Conservation (phyloP, 1,284 basidiomycete genomes). For the Pholiota adiposa region DNA sequence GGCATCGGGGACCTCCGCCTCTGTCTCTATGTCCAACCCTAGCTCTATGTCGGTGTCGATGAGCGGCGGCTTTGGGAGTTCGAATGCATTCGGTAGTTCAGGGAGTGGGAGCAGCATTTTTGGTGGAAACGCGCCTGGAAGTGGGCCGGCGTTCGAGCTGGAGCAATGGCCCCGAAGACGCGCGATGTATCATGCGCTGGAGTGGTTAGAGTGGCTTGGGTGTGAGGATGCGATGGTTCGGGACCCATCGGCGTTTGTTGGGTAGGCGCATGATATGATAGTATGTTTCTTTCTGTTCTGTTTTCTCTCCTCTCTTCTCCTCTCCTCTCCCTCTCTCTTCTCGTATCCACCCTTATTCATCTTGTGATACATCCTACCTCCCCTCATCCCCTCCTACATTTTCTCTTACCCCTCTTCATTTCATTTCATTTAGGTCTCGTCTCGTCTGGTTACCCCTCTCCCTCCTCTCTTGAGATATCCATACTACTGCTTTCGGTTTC, state of each 20-base stretch:
- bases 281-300: background rate
- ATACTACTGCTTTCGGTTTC: too few species aligned
- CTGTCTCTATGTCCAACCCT: too few species aligned
- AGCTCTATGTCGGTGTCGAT: background rate
- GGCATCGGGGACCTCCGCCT: too few species aligned
- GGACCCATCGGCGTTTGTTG: conserved; percentile 21
- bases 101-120: background rate
- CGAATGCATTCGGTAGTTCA: background rate
- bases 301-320: background rate
- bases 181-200: conserved; percentile 52
- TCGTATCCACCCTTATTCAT: too few species aligned
- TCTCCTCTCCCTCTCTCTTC: background rate
- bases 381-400: too few species aligned
- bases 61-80: background rate
- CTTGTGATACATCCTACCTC: too few species aligned
- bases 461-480: too few species aligned
- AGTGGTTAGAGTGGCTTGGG: conserved; percentile 67
- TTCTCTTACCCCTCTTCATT: too few species aligned
- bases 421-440: too few species aligned
- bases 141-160: conserved; percentile 38
- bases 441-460: too few species aligned
- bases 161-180: conserved; percentile 62
- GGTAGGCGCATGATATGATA: background rate
- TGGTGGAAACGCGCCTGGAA: background rate
- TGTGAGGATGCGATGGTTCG: conserved; percentile 51